phyloP scores from a whole-genome alignment of 1,284 basidiomycete genomes.

The Ceratobasidium sp. region DNA sequence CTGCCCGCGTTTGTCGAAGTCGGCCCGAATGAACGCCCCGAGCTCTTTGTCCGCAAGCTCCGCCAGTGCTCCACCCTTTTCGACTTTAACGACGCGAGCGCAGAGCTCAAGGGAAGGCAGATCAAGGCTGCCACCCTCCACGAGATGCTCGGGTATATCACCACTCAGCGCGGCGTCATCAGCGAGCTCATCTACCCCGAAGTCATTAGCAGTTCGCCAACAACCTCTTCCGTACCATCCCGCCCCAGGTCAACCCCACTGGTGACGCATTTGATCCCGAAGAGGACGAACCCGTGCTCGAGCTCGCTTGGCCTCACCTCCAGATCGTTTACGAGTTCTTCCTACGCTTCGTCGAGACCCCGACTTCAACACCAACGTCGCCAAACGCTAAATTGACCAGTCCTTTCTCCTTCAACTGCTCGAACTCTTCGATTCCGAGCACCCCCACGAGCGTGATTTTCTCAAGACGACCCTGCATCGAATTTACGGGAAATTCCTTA shows the following conservation, averaged over 20 bases:
- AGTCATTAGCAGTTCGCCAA: conserved; percentile 97
- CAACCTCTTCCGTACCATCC: conserved; percentile 99
- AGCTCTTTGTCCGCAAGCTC: conserved; percentile 95
- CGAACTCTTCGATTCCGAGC: conserved; percentile 99
- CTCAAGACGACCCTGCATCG: conserved; percentile 99
- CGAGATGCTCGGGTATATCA: conserved; percentile 99
- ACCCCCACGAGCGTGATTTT: conserved; percentile 98
- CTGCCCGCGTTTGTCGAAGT: conserved; percentile 96
- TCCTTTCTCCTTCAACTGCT: conserved; percentile 95
- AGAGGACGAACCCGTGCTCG: conserved; percentile 98
- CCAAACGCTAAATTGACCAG: conserved; percentile 98
- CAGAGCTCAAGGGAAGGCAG: conserved; percentile 97
- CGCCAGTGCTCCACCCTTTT: conserved; percentile 97
- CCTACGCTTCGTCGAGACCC: conserved; percentile 97
- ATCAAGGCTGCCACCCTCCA: conserved; percentile 98
- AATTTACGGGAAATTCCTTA: conserved; percentile 99
- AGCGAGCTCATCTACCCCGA: conserved; percentile 99
- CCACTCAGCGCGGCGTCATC: conserved; percentile 95
- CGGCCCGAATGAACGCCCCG: conserved; percentile 86
- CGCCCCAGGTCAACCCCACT: conserved; percentile 97
- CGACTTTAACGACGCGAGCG: conserved; percentile 98
- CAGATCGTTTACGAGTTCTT: conserved; percentile 99
- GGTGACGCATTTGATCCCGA: conserved; percentile 99
- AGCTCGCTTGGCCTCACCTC: conserved; percentile 99
- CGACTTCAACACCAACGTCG: conserved; percentile 98